phyloP scores from a whole-genome alignment of 1,139 yeast species.

The Magnusiomyces magnusii region DNA sequence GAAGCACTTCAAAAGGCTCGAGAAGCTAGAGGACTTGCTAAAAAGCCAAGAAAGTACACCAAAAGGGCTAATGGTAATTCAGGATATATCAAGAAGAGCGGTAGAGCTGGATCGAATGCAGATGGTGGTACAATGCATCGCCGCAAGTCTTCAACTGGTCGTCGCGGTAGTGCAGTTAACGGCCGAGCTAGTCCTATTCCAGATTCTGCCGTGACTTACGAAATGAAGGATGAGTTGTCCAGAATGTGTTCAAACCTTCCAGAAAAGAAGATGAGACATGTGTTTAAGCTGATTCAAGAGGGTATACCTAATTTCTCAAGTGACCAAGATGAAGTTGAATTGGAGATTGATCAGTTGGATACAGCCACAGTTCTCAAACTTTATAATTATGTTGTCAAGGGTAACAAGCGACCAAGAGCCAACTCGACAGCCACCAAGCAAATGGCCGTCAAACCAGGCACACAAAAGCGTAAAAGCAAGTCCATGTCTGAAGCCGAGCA shows the following conservation, averaged over 20 bases:
- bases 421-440: slow-evolving; percentile 26
- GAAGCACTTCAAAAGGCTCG: slow-evolving; percentile 50
- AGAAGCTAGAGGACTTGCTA: slow-evolving; percentile 27
- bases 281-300: slow-evolving; percentile 77
- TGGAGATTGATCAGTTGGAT: slow-evolving; percentile 91
- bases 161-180: slow-evolving; percentile 15
- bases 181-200: slow-evolving; percentile 13
- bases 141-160: slow-evolving; percentile 19
- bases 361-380: slow-evolving; percentile 75
- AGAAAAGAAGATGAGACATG: slow-evolving; percentile 76
- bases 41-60: slow-evolving; percentile 29
- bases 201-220: slow-evolving; percentile 50
- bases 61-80: slow-evolving; percentile 25
- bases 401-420: slow-evolving; percentile 35
- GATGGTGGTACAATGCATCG: slow-evolving; percentile 8
- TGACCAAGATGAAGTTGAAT: slow-evolving; percentile 82
- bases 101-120: slow-evolving; percentile 5
- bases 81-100: slow-evolving; percentile 16
- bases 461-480: slow-evolving; percentile 46
- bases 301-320: slow-evolving; percentile 71
- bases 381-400: slow-evolving; percentile 67
- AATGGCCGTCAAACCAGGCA: slow-evolving; percentile 21
- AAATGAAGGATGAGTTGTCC: slow-evolving; percentile 92
- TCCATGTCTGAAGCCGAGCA: slow-evolving; percentile 61
- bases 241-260: slow-evolving; percentile 69